A percentile compares a stretch with the other conserved stretches of the same genome.
These are phyloP conservation scores for Saccharomyces hybrid DNA, from an alignment of 1,139 yeast genomes.

Conservation along the genomic window DNA sequence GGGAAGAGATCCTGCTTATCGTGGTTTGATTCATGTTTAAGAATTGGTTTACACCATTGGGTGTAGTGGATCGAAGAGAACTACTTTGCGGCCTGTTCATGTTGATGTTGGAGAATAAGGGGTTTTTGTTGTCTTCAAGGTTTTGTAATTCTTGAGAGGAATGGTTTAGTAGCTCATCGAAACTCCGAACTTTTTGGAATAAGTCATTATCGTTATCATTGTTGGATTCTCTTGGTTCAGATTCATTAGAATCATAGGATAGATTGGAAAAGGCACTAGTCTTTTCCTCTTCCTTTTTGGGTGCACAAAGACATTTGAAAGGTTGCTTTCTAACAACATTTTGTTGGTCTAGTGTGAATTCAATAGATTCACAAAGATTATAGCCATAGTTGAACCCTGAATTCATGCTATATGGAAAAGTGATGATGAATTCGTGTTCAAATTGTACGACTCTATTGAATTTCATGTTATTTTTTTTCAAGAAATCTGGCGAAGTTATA, in stretches of 20 bases:
- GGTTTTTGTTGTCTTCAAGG: neutral
- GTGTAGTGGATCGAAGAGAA: neutral
- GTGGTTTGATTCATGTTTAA: constrained; percentile 17
- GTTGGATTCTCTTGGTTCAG: neutral
- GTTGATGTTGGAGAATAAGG: neutral
- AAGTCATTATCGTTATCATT: constrained; percentile 7
- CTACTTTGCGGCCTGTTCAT: neutral
- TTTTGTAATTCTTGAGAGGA: constrained; percentile 10
- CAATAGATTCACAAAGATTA: constrained; percentile 75
- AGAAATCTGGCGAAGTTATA: constrained; percentile 56
- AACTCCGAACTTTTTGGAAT: constrained; percentile 13
- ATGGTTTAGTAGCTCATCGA: constrained; percentile 18
- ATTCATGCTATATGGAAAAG: constrained; percentile 79
- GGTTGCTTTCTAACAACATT: constrained; percentile 55
- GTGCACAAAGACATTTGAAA: constrained; percentile 59
- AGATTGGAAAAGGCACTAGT: constrained; percentile 28
- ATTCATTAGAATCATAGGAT: neutral
- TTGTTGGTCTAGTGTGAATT: constrained; percentile 78
- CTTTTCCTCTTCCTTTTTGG: constrained; percentile 69
- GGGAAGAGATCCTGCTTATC: constrained; percentile 22
- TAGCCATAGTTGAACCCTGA: constrained; percentile 80
- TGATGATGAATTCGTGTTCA: constrained; percentile 66
- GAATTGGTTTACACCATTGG: constrained; percentile 10
- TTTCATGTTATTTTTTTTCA: constrained; percentile 47
- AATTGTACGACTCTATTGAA: constrained; percentile 61